Evolutionary conservation across 2,329 filamentous ascomycete genomes (phyloP).

Genomic region (Fusarium denticulatum): DNA sequence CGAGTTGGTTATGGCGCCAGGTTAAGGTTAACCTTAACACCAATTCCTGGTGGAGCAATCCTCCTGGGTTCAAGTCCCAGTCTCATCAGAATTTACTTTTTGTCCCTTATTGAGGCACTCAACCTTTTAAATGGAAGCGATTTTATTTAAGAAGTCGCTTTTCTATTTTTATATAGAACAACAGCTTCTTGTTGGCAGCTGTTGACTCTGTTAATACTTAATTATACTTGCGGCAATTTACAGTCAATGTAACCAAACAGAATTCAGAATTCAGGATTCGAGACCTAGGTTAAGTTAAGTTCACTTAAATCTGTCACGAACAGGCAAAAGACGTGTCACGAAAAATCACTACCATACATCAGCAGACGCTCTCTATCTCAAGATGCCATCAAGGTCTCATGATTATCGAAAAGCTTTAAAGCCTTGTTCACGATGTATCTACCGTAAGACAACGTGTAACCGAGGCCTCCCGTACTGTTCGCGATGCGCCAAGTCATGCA

Average conservation of each 20-base stretch:
- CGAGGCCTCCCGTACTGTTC: background rate
- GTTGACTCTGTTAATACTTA: background rate
- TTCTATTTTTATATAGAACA: accelerated
- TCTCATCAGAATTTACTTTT: slow-evolving; percentile 42
- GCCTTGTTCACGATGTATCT: background rate
- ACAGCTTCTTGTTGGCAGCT: background rate
- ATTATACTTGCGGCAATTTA: accelerated
- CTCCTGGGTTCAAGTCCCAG: slow-evolving; percentile 51
- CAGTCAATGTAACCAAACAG: accelerated
- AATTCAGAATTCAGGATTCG: background rate
- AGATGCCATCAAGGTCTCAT: background rate
- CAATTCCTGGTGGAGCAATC: slow-evolving; percentile 48
- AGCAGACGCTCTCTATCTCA: background rate
- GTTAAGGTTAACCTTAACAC: slow-evolving; percentile 48
- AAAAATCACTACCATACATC: background rate
- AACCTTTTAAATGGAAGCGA: background rate
- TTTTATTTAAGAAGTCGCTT: background rate
- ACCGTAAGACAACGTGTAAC: background rate
- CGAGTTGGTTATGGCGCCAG: slow-evolving; percentile 51
- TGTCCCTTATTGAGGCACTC: accelerated
- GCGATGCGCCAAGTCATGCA: background rate
- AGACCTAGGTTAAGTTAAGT: background rate
- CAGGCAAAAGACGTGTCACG: no score
- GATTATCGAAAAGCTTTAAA: background rate
- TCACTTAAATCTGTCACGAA: background rate